Evolutionary conservation across 163 green algal genomes (phyloP).

Genomic region (Trebouxia gelatinosa): DNA sequence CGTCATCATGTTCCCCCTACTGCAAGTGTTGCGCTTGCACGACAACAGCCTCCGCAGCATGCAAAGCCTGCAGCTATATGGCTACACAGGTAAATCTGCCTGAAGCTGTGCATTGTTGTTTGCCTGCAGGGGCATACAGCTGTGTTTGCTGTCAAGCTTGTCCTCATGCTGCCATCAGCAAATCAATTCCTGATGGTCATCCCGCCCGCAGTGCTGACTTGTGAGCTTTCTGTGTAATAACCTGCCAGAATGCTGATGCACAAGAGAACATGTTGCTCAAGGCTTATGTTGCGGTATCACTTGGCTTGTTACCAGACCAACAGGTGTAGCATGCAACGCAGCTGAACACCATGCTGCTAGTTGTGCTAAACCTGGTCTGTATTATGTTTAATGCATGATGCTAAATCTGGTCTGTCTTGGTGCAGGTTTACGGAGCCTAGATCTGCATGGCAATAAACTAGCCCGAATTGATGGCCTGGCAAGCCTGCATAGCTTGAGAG

Average conservation of each 20-base stretch:
- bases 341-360: too few species aligned
- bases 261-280: too few species aligned
- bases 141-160: not conserved
- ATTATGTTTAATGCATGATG: too few species aligned
- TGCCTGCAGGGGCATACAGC: not conserved
- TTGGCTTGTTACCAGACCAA: too few species aligned
- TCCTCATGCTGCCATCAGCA: not conserved
- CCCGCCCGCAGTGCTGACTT: too few species aligned
- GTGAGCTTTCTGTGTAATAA: too few species aligned
- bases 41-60: conserved; percentile 61
- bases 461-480: conserved; percentile 65
- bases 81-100: not conserved
- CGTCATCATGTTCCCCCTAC: conserved; percentile 11
- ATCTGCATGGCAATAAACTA: conserved; percentile 73
- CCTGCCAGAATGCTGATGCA: too few species aligned
- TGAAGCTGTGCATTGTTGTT: not conserved
- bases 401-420: too few species aligned
- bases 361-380: too few species aligned
- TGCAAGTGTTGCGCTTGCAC: conserved; percentile 58
- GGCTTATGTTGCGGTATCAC: too few species aligned
- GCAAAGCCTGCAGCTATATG: conserved; percentile 52
- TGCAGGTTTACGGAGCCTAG: conserved; percentile 58
- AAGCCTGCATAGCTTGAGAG: conserved; percentile 56
- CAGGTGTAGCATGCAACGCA: too few species aligned
- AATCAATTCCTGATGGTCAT: too few species aligned